Percentiles rank a stretch among this genome's conserved stretches.
Evolutionary conservation across 2,329 filamentous ascomycete genomes (phyloP).

Genomic region (Claviceps sp.): DNA sequence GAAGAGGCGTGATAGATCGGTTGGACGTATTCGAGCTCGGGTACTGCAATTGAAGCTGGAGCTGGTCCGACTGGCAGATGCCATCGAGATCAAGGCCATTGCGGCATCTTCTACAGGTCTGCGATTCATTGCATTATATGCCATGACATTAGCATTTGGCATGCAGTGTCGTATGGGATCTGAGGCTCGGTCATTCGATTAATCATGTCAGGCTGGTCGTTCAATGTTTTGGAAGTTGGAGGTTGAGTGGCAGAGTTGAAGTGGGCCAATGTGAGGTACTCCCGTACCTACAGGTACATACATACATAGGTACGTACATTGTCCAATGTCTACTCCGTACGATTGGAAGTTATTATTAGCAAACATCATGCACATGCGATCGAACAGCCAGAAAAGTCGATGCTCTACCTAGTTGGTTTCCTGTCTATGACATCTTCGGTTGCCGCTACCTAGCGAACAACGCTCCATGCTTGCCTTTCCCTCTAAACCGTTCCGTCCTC

Average conservation of each 20-base stretch:
- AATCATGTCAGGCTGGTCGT: not conserved
- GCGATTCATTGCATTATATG: not conserved
- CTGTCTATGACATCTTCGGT: not conserved
- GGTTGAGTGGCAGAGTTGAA: too few species aligned
- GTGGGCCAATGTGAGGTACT: too few species aligned
- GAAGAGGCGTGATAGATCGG: not conserved
- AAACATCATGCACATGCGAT: too few species aligned
- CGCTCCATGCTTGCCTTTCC: not conserved
- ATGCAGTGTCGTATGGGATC: not conserved
- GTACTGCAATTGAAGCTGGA: not conserved
- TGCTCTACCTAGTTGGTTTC: not conserved
- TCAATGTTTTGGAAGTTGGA: too few species aligned
- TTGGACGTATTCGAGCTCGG: not conserved
- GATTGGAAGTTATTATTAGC: too few species aligned
- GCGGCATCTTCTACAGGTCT: slow-evolving; percentile 14
- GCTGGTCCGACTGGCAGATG: slow-evolving; percentile 8
- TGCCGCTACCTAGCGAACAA: not conserved
- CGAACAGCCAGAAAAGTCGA: not conserved
- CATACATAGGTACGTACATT: too few species aligned
- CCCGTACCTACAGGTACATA: too few species aligned
- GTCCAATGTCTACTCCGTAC: too few species aligned
- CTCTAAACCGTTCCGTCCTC: not conserved
- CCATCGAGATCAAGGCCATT: slow-evolving; percentile 14
- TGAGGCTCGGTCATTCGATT: not conserved
- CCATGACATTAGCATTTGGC: not conserved